Evolutionary conservation across 2,329 filamentous ascomycete genomes (phyloP).

Genomic region (Fusarium sp.): DNA sequence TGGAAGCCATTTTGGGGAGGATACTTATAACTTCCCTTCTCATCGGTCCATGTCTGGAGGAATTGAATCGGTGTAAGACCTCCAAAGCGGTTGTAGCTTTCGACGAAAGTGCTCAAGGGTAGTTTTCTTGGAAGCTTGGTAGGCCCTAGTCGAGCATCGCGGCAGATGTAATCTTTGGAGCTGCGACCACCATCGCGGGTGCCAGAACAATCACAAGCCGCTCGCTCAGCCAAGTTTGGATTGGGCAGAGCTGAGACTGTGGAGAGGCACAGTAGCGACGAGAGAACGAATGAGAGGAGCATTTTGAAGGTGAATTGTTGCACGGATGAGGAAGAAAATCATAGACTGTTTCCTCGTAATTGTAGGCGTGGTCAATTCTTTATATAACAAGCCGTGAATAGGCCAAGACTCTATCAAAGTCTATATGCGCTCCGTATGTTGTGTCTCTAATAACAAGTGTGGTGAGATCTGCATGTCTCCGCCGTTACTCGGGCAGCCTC

Average conservation of each 20-base stretch:
- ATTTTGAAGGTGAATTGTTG: constrained; percentile 11
- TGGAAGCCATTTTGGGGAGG: constrained; percentile 58
- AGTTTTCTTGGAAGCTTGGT: constrained; percentile 52
- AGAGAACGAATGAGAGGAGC: constrained; percentile 36
- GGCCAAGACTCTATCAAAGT: constrained; percentile 3
- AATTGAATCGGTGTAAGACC: constrained; percentile 58
- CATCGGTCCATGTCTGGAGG: constrained; percentile 52
- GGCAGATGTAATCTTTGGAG: constrained; percentile 51
- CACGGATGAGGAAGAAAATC: no score
- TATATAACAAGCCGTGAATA: constrained; percentile 7
- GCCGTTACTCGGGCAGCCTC: constrained; percentile 9
- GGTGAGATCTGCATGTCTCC: constrained; percentile 18
- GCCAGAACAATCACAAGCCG: constrained; percentile 43
- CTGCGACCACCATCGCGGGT: constrained; percentile 35
- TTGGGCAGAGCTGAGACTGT: constrained; percentile 31
- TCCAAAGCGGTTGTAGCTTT: constrained; percentile 57
- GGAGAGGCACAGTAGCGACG: constrained; percentile 31
- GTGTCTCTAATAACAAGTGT: neutral
- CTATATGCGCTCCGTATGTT: neutral
- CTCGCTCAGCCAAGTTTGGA: constrained; percentile 5
- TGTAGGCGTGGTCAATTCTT: neutral
- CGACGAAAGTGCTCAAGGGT: constrained; percentile 50
- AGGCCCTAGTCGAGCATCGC: constrained; percentile 56
- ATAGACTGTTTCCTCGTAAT: rapidly evolving
- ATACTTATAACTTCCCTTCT: constrained; percentile 51